phyloP scores from a whole-genome alignment of 306 rosid genomes.

The Ceratonia siliqua region DNA sequence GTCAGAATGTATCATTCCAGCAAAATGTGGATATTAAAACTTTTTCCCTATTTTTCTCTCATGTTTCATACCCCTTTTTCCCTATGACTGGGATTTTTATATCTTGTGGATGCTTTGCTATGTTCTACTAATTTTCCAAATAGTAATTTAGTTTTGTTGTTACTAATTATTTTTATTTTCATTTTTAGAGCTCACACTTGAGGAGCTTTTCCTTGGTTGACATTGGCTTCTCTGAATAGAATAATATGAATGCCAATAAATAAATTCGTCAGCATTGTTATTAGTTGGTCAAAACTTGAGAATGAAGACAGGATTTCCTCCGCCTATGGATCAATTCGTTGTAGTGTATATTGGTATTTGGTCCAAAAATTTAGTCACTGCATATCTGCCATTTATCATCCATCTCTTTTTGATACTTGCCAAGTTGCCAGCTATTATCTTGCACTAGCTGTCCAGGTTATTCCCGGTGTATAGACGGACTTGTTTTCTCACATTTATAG shows the following conservation, averaged over 20 bases:
- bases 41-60: conserved; percentile 8
- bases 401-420: background rate
- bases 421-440: background rate
- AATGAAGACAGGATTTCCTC: background rate
- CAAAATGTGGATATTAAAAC: conserved; percentile 51
- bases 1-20: conserved; percentile 52
- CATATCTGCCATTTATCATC: background rate
- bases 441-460: background rate
- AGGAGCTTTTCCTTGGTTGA: background rate
- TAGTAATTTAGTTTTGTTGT: conserved; percentile 33
- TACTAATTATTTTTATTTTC: background rate
- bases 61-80: conserved; percentile 29
- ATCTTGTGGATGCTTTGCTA: conserved; percentile 44
- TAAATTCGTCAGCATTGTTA: background rate
- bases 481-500: no score
- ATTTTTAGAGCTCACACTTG: background rate
- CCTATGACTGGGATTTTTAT: conserved; percentile 40
- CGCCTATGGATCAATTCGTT: background rate
- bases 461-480: no score
- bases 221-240: background rate
- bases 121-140: conserved; percentile 31
- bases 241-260: background rate
- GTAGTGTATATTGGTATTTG: background rate
- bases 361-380: background rate
- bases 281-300: background rate